phyloP scores from a whole-genome alignment of 1,284 basidiomycete genomes.

The Exobasidium rhododendri region DNA sequence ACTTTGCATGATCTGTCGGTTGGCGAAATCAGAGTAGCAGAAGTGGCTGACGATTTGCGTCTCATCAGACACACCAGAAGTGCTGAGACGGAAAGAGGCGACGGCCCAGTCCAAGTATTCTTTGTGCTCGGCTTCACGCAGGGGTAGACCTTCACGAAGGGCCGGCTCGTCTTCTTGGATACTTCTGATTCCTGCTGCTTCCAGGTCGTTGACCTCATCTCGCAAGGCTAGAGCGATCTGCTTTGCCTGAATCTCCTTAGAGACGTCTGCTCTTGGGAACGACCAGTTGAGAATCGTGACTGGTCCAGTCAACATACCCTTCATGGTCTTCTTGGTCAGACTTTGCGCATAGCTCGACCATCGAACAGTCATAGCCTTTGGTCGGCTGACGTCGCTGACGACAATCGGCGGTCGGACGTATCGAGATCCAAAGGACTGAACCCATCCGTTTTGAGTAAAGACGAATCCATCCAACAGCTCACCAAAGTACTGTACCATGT shows the following conservation, averaged over 20 bases:
- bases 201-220: conserved; percentile 96
- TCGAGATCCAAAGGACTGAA: conserved; percentile 84
- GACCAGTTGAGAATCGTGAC: conserved; percentile 95
- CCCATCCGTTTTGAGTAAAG: conserved; percentile 98
- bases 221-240: conserved; percentile 97
- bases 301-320: conserved; percentile 89
- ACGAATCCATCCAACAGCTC: conserved; percentile 93
- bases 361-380: conserved; percentile 88
- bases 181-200: conserved; percentile 93
- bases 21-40: conserved; percentile 67
- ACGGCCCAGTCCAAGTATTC: conserved; percentile 54
- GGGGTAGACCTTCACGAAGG: conserved; percentile 81
- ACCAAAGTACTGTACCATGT: conserved; percentile 99
- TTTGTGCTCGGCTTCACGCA: conserved; percentile 51
- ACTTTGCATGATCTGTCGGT: conserved; percentile 84
- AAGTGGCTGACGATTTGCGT: conserved; percentile 54
- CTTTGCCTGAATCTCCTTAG: conserved; percentile 94
- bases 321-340: conserved; percentile 90
- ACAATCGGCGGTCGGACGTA: conserved; percentile 99
- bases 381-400: conserved; percentile 94
- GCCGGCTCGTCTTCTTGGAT: conserved; percentile 99
- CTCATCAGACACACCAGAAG: conserved; percentile 48
- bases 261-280: conserved; percentile 98
- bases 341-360: conserved; percentile 98
- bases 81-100: conserved; percentile 53